Percentiles rank a stretch among this genome's conserved stretches.
Conservation (phyloP, 768 basidiomycete genomes). For the Floccularia luteovirens region DNA sequence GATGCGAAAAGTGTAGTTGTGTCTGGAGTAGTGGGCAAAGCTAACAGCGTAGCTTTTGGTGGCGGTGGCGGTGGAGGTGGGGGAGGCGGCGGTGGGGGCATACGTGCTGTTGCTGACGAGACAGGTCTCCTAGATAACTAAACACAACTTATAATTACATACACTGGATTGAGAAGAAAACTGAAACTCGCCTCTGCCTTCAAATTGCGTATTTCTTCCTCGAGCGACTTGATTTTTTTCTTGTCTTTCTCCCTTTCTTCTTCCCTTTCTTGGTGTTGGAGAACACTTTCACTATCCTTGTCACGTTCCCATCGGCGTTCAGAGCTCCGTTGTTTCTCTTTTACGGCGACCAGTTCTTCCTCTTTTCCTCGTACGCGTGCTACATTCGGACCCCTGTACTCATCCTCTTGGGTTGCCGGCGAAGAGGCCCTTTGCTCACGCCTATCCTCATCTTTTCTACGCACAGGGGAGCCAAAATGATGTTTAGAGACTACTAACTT, state of each 20-base stretch:
- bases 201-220: conserved; percentile 55
- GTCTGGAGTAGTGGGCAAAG: conserved; percentile 15
- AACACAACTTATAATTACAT: conserved; percentile 1
- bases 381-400: conserved; percentile 32
- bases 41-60: conserved; percentile 22
- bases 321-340: conserved; percentile 40
- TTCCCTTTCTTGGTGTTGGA: conserved; percentile 19
- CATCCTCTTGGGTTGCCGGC: conserved; percentile 12
- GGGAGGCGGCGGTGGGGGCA: conserved; percentile 30
- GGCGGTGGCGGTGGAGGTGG: conserved; percentile 38
- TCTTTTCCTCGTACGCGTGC: conserved; percentile 51
- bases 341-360: conserved; percentile 49
- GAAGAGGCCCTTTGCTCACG: conserved; percentile 40
- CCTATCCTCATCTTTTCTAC: conserved; percentile 13
- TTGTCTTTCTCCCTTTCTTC: conserved; percentile 49
- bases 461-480: conserved; percentile 3
- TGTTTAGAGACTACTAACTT: conserved; percentile 2
- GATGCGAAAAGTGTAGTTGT: conserved; percentile 39
- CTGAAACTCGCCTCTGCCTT: conserved; percentile 42
- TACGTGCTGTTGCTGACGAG: conserved; percentile 12
- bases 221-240: conserved; percentile 52
- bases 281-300: conserved; percentile 19
- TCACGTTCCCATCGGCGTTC: conserved; percentile 31
- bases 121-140: conserved; percentile 40
- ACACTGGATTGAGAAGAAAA: neutral